Evolutionary conservation across 2,329 filamentous ascomycete species (phyloP).

Genomic region (Falciphora oryzae): DNA sequence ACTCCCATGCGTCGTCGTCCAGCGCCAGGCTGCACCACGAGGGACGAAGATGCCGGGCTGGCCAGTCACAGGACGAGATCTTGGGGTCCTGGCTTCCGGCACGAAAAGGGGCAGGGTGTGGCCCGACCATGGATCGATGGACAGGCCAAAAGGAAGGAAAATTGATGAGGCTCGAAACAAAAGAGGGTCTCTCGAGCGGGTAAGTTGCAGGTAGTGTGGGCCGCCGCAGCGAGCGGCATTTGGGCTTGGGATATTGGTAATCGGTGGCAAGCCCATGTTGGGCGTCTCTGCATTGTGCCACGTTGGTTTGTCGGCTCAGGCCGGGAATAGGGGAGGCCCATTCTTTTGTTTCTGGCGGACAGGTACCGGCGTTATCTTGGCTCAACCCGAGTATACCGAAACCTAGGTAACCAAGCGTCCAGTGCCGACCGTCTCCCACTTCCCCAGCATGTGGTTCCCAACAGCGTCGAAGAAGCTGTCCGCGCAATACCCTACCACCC

Average conservation of each 20-base stretch:
- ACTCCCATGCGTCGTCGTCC: not conserved
- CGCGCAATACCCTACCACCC: no score
- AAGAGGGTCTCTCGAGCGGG: not conserved
- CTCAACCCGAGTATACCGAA: not conserved
- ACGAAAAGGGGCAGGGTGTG: slow-evolving; percentile 3
- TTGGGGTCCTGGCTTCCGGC: no score
- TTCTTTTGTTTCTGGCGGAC: not conserved
- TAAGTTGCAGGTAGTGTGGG: not conserved
- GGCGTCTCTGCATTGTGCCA: not conserved
- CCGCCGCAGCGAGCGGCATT: not conserved
- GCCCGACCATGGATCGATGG: slow-evolving; percentile 8
- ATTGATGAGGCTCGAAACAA: slow-evolving; percentile 9
- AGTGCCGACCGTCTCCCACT: no score
- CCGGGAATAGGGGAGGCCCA: not conserved
- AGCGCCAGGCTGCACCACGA: not conserved
- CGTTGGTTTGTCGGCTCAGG: not conserved
- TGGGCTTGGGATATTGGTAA: not conserved
- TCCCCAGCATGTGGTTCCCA: no score
- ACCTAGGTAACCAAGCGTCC: no score
- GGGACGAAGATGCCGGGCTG: not conserved
- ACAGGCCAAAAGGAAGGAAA: not conserved
- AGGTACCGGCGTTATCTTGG: not conserved
- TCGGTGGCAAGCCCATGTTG: not conserved
- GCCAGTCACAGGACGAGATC: not conserved
- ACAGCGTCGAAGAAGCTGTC: not conserved